These are phyloP conservation scores for Phytophthora colocasiae DNA, from an alignment of 352 stramenopile genomes.

Conservation along the genomic window DNA sequence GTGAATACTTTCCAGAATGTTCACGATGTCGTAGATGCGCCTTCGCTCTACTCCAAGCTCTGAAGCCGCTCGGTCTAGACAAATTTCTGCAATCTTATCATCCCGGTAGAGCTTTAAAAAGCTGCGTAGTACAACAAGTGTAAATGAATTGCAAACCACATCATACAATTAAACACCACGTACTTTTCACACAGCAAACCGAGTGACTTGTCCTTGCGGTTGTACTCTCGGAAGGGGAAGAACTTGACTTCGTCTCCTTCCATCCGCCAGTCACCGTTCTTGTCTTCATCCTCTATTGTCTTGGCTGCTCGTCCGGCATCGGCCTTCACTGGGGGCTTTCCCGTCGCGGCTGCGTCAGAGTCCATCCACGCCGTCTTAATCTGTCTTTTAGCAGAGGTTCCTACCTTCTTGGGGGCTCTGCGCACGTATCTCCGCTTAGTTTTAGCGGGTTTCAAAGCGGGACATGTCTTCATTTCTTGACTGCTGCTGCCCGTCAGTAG, in stretches of 20 bases:
- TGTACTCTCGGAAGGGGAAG: slow-evolving; percentile 87
- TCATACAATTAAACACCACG: slow-evolving; percentile 15
- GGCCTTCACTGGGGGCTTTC: slow-evolving; percentile 11
- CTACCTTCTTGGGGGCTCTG: slow-evolving; percentile 62
- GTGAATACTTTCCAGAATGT: slow-evolving; percentile 96
- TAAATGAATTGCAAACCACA: slow-evolving; percentile 6
- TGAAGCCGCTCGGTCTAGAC: slow-evolving; percentile 67
- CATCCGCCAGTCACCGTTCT: slow-evolving; percentile 40
- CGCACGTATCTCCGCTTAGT: slow-evolving; percentile 72
- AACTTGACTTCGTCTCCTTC: slow-evolving; percentile 51
- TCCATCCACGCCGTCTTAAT: slow-evolving; percentile 46
- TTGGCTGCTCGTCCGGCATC: slow-evolving; percentile 14
- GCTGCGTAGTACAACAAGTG: slow-evolving; percentile 33
- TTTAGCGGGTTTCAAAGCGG: slow-evolving; percentile 38
- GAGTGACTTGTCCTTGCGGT: slow-evolving; percentile 89
- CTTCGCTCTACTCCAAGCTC: slow-evolving; percentile 92
- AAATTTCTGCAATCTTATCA: slow-evolving; percentile 78
- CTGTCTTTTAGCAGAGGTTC: slow-evolving; percentile 40
- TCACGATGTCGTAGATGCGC: slow-evolving; percentile 98
- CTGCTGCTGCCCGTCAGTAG: slow-evolving; percentile 47
- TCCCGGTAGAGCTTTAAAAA: slow-evolving; percentile 82
- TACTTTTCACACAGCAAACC: slow-evolving; percentile 89
- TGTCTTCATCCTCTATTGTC: slow-evolving; percentile 19
- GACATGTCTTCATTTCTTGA: slow-evolving; percentile 20
- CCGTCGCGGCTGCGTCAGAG: slow-evolving; percentile 7